phyloP scores from a whole-genome alignment of 169 alveolate genomes.

The Plasmodium blacklocki region DNA sequence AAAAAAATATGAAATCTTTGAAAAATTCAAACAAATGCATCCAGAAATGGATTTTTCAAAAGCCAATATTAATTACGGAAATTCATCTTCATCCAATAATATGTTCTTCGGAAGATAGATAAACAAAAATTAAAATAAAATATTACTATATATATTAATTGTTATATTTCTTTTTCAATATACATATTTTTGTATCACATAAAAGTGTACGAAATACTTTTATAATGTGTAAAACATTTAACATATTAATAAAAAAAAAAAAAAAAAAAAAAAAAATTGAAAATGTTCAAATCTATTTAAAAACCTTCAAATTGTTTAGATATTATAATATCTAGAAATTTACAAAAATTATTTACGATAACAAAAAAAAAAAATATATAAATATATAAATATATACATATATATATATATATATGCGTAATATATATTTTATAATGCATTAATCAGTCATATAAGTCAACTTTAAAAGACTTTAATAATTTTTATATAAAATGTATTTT shows the following conservation, averaged over 20 bases:
- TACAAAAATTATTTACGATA: neutral
- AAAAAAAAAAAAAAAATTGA: no score
- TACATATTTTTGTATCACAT: no score
- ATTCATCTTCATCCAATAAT: constrained; percentile 15
- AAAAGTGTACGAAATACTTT: no score
- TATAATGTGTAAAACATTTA: no score
- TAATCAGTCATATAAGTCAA: neutral
- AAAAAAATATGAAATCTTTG: constrained; percentile 94
- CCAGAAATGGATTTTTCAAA: constrained; percentile 99
- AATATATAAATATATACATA: neutral
- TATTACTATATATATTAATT: no score
- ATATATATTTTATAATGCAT: neutral
- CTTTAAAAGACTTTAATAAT: neutral
- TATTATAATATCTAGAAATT: no score
- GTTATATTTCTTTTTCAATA: no score
- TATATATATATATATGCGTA: neutral
- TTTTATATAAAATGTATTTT: neutral
- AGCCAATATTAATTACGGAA: constrained; percentile 92
- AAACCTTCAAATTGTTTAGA: no score
- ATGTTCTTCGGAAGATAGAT: constrained; percentile 30
- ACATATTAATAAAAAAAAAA: no score
- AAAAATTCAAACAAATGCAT: constrained; percentile 95
- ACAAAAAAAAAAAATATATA: no score
- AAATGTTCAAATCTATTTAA: no score
- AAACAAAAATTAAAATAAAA: neutral